Evolutionary conservation across 164 flowering plant genomes (phyloP).

Genomic region (Houttuynia cordata): DNA sequence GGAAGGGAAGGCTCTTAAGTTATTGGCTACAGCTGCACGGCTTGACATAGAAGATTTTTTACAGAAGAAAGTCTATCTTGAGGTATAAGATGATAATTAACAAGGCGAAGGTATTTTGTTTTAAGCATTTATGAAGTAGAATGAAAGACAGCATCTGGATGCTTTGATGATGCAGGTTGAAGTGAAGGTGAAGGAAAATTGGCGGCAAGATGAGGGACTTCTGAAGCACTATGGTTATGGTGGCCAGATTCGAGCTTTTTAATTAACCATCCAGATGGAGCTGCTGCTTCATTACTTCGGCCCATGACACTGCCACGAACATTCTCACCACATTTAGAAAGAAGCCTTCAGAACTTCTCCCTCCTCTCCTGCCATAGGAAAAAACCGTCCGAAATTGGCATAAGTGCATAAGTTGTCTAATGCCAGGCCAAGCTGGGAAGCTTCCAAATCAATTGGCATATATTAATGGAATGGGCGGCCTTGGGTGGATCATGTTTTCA

Average conservation of each 20-base stretch:
- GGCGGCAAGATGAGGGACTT: conserved; percentile 92
- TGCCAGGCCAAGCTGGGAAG: too few relatives aligned
- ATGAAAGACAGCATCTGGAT: too few relatives aligned
- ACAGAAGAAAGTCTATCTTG: conserved; percentile 93
- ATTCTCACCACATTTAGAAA: too few relatives aligned
- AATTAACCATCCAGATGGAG: neutral
- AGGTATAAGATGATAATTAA: conserved; percentile 30
- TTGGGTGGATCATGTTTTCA: too few relatives aligned
- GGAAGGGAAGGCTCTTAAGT: conserved; percentile 88
- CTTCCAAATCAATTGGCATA: too few relatives aligned
- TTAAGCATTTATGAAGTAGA: neutral
- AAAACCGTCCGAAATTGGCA: too few relatives aligned
- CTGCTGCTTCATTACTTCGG: too few relatives aligned
- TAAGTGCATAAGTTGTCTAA: too few relatives aligned
- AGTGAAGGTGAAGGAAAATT: conserved; percentile 83
- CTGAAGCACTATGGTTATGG: conserved; percentile 86
- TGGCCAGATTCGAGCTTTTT: conserved; percentile 55
- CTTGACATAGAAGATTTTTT: conserved; percentile 95
- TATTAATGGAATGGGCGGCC: too few relatives aligned
- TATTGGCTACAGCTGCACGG: conserved; percentile 88
- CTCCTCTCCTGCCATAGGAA: too few relatives aligned
- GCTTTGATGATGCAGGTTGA: conserved; percentile 42
- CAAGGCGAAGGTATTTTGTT: neutral
- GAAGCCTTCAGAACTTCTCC: too few relatives aligned
- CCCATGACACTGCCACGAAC: too few relatives aligned